Evolutionary conservation across 2,329 filamentous ascomycete species (phyloP).

Genomic region (Hypoxylon sp.): DNA sequence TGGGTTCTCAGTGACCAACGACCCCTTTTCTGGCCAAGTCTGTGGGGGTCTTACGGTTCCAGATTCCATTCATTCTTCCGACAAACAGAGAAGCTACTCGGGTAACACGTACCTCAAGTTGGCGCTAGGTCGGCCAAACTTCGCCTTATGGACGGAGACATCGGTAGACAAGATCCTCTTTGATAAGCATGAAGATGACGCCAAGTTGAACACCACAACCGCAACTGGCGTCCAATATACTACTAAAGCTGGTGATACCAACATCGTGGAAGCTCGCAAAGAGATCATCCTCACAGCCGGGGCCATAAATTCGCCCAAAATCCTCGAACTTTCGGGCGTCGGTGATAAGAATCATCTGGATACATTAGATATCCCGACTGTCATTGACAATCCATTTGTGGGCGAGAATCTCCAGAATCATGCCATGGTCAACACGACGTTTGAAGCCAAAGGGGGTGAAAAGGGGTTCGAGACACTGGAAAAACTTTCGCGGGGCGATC

Average conservation of each 20-base stretch:
- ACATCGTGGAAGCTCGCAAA: conserved; percentile 40
- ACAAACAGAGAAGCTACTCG: conserved; percentile 23
- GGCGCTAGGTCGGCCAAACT: conserved; percentile 7
- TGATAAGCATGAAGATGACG: conserved; percentile 1
- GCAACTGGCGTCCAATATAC: conserved; percentile 19
- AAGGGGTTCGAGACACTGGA: conserved; percentile 10
- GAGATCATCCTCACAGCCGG: conserved; percentile 57
- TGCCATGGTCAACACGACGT: conserved; percentile 34
- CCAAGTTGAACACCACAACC: neutral
- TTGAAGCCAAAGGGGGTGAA: conserved; percentile 34
- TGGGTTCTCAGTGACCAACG: conserved; percentile 10
- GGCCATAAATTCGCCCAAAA: conserved; percentile 52
- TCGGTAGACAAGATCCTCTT: conserved; percentile 20
- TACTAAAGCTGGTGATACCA: conserved; percentile 16
- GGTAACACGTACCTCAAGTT: conserved; percentile 25
- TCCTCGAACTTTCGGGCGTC: conserved; percentile 56
- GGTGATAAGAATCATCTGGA: conserved; percentile 48
- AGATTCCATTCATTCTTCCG: conserved; percentile 20
- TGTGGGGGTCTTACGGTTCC: conserved; percentile 12
- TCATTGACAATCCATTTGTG: conserved; percentile 49
- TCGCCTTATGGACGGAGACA: conserved; percentile 22
- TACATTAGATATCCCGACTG: conserved; percentile 43
- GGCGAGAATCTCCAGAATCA: conserved; percentile 54
- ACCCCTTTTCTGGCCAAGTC: conserved; percentile 16
- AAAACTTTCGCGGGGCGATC: neutral